Percentiles rank a stretch among this genome's conserved stretches.
Evolutionary conservation across 768 basidiomycete genomes (phyloP).

Genomic region (Piloderma croceum): DNA sequence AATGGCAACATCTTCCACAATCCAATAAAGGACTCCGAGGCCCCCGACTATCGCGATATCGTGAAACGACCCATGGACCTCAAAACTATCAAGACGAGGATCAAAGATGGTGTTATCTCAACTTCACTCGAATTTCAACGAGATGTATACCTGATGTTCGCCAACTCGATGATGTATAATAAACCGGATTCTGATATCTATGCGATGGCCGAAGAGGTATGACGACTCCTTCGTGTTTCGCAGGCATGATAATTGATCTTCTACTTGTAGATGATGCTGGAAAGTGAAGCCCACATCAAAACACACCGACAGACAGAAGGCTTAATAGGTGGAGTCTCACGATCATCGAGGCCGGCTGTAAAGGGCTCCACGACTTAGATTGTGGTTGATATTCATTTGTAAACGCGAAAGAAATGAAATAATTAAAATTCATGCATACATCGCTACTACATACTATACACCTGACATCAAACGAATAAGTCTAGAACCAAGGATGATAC

Average conservation of each 20-base stretch:
- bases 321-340: conserved; percentile 36
- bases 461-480: conserved; percentile 2
- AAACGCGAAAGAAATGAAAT: too few relatives aligned
- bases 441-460: too few relatives aligned
- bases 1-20: conserved; percentile 89
- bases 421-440: too few relatives aligned
- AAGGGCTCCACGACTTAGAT: not conserved
- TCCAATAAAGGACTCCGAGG: conserved; percentile 83
- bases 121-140: conserved; percentile 85
- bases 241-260: conserved; percentile 2
- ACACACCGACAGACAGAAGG: conserved; percentile 76
- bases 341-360: too few relatives aligned
- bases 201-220: conserved; percentile 86
- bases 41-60: conserved; percentile 87
- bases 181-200: conserved; percentile 80
- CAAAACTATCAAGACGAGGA: conserved; percentile 82
- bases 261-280: conserved; percentile 61
- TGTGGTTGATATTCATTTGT: not conserved
- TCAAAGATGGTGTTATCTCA: conserved; percentile 77
- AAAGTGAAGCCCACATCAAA: conserved; percentile 61
- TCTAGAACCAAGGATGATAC: conserved; percentile 80
- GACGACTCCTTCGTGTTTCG: conserved; percentile 18
- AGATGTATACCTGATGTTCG: conserved; percentile 90
- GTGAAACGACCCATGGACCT: conserved; percentile 95
- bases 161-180: conserved; percentile 98